Evolutionary conservation across 2,329 filamentous ascomycete genomes (phyloP).

Genomic region (Apiospora phragmitis): DNA sequence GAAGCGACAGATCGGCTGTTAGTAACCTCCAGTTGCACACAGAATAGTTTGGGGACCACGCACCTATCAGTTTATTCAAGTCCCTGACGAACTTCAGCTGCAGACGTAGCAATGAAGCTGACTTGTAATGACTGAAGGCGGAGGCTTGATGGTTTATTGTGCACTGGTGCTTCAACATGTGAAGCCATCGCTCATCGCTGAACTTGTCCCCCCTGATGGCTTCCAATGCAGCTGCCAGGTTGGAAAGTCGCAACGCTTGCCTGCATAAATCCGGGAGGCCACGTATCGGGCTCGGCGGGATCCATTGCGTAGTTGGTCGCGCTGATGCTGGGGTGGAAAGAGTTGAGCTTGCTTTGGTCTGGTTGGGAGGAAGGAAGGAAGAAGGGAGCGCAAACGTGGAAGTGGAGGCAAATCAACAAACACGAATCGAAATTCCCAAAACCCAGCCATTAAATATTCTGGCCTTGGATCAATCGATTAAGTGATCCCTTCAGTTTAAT

Average conservation of each 20-base stretch:
- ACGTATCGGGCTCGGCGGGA: not conserved
- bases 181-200: not conserved
- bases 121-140: not conserved
- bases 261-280: not conserved
- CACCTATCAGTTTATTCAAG: not conserved
- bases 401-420: not conserved
- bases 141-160: not conserved
- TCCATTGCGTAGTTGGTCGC: not conserved
- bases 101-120: not conserved
- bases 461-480: too few species aligned
- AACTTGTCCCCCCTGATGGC: not conserved
- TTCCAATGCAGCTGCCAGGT: not conserved
- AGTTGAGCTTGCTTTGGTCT: not conserved
- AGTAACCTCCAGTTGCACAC: too few species aligned
- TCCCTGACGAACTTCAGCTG: not conserved
- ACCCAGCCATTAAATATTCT: too few species aligned
- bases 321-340: not conserved
- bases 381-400: not conserved
- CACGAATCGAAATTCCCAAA: not conserved
- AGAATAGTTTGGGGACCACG: not conserved
- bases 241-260: not conserved
- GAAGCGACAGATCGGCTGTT: too few species aligned
- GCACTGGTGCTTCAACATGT: not conserved
- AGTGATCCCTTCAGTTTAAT: too few species aligned
- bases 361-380: not conserved